Evolutionary conservation across 2,329 filamentous ascomycete genomes (phyloP).

Genomic region (Aspergillus fischeri): DNA sequence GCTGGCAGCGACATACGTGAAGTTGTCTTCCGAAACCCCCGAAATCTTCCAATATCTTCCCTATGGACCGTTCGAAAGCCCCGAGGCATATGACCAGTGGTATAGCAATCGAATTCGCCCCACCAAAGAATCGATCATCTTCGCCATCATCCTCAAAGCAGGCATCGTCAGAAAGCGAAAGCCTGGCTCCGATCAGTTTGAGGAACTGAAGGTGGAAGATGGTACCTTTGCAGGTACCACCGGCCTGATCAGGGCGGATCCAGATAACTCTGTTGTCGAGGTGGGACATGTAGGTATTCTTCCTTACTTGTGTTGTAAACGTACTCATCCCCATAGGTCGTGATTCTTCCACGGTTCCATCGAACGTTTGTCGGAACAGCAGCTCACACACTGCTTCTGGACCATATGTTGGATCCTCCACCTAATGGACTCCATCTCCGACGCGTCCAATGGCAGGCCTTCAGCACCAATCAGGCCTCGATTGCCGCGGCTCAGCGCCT

Average conservation of each 20-base stretch:
- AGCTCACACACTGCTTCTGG: too few relatives aligned
- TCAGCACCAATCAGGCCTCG: too few relatives aligned
- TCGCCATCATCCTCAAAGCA: not conserved
- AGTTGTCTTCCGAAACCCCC: not conserved
- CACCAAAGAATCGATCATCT: not conserved
- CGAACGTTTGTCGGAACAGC: too few relatives aligned
- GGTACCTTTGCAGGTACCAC: not conserved
- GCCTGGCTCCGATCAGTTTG: not conserved
- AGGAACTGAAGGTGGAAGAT: not conserved
- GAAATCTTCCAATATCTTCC: not conserved
- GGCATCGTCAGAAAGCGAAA: not conserved
- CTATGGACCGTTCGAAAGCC: not conserved
- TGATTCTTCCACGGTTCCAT: too few relatives aligned
- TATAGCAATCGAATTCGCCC: not conserved
- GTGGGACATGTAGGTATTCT: not conserved
- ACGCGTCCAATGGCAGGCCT: too few relatives aligned
- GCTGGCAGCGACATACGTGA: not conserved
- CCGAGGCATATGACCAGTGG: not conserved
- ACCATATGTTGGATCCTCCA: conserved; percentile 26
- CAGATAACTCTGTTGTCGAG: not conserved
- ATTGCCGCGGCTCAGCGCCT: too few relatives aligned
- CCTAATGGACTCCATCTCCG: too few relatives aligned
- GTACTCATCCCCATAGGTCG: too few relatives aligned
- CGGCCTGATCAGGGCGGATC: not conserved
- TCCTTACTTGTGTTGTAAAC: not conserved